These are phyloP conservation scores for Tillandsia leiboldiana DNA, from an alignment of 176 grass and related monocot species.

Conservation along the genomic window DNA sequence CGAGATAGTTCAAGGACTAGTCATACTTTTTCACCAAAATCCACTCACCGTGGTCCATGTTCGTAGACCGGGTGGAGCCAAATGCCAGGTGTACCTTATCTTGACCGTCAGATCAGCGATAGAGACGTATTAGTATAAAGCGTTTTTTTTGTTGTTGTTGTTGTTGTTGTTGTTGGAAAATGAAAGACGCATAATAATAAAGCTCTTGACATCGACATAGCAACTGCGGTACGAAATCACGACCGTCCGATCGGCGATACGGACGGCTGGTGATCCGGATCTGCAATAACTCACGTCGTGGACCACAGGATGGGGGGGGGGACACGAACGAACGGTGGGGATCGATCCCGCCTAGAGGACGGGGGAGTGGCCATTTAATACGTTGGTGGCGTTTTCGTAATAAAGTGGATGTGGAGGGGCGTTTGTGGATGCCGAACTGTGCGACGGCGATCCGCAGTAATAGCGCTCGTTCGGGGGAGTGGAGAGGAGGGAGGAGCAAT, in stretches of 20 bases:
- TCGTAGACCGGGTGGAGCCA: neutral
- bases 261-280: too few species aligned
- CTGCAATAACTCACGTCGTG: too few species aligned
- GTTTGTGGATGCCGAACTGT: neutral
- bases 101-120: neutral
- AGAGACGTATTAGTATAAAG: neutral
- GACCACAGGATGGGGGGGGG: neutral
- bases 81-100: neutral
- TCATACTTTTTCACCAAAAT: too few species aligned
- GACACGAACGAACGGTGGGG: neutral
- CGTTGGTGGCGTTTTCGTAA: conserved; percentile 13
- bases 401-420: neutral
- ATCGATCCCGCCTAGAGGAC: neutral
- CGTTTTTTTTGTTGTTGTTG: too few species aligned
- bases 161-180: too few species aligned
- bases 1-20: too few species aligned
- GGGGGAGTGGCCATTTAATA: neutral
- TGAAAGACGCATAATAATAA: too few species aligned
- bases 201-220: too few species aligned
- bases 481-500: neutral
- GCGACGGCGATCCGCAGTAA: conserved; percentile 14
- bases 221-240: too few species aligned
- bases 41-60: too few species aligned
- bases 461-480: neutral
- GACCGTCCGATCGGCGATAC: too few species aligned